Evolutionary conservation across 2,329 filamentous ascomycete genomes (phyloP).

Genomic region (Calonectria fujianensis): DNA sequence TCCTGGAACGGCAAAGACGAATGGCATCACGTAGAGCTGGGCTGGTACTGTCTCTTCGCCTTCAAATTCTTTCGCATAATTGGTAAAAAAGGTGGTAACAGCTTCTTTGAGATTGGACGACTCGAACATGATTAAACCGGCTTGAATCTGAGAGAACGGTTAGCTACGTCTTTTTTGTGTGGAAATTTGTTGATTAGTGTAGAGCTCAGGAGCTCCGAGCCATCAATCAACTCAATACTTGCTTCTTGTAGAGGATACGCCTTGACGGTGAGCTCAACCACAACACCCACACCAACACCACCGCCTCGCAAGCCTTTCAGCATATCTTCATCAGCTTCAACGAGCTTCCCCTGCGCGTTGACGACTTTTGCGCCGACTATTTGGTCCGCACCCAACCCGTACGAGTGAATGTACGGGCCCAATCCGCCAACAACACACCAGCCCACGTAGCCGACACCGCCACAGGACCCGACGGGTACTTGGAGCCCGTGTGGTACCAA

Average conservation of each 20-base stretch:
- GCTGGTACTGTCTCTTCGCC: not conserved
- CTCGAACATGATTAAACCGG: constrained; percentile 2
- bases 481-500: constrained; percentile 27
- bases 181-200: not conserved
- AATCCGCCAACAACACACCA: constrained; percentile 40
- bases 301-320: constrained; percentile 40
- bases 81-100: constrained; percentile 3
- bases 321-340: constrained; percentile 33
- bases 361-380: constrained; percentile 38
- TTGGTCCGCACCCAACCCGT: constrained; percentile 40
- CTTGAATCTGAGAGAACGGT: not conserved
- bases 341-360: constrained; percentile 33
- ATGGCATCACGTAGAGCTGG: constrained; percentile 3
- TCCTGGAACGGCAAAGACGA: not conserved
- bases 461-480: constrained; percentile 28
- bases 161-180: too few species aligned
- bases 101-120: constrained; percentile 7
- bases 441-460: constrained; percentile 31
- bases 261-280: constrained; percentile 37
- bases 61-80: not conserved
- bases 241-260: constrained; percentile 34
- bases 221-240: not conserved
- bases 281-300: constrained; percentile 37
- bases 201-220: too few species aligned
- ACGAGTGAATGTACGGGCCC: constrained; percentile 33